Conservation (phyloP, 176 grass and related monocot species). For the Oryza australiensis region DNA sequence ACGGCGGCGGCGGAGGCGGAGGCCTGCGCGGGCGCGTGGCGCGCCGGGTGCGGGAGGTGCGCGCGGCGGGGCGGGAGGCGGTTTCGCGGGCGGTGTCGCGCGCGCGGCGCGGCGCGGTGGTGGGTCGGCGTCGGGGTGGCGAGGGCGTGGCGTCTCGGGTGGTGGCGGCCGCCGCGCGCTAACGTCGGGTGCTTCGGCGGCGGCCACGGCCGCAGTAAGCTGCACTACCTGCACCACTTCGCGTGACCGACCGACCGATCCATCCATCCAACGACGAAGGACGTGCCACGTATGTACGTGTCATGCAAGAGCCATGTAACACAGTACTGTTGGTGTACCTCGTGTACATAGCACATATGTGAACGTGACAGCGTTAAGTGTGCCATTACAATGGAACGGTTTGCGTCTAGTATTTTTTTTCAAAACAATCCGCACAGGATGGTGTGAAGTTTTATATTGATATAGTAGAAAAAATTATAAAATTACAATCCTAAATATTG, state of each 20-base stretch:
- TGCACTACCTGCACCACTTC: constrained; percentile 22
- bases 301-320: neutral
- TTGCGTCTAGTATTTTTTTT: no score
- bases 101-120: no score
- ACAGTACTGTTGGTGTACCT: neutral
- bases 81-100: neutral
- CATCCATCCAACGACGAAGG: neutral
- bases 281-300: neutral
- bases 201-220: constrained; percentile 13
- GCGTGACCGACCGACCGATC: neutral
- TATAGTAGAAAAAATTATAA: no score
- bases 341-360: neutral
- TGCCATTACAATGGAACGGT: no score
- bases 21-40: constrained; percentile 2
- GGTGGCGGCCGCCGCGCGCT: neutral
- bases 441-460: no score
- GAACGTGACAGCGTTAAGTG: neutral
- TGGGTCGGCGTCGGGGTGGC: no score
- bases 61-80: neutral
- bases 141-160: neutral
- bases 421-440: no score
- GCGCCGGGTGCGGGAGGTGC: constrained; percentile 15
- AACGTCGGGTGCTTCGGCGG: neutral
- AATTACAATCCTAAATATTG: no score
- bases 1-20: neutral